Conservation (phyloP, 495 filamentous ascomycete genomes). For the Aspergillus haitiensis region DNA sequence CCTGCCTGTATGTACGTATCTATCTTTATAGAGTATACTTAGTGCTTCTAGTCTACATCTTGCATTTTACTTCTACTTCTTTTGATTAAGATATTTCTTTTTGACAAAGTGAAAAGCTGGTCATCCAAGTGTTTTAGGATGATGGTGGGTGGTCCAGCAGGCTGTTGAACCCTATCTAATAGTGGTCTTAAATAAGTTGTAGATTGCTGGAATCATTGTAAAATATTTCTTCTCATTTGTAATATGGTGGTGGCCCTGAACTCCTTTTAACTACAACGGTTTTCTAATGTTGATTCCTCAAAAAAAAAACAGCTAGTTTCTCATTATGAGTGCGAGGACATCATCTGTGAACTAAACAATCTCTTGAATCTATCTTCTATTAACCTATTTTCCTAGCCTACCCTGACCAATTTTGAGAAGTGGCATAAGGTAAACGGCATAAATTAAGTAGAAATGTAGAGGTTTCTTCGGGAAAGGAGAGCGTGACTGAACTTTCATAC, state of each 20-base stretch:
- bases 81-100: conserved; percentile 13
- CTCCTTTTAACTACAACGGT: conserved; percentile 42
- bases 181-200: conserved; percentile 32
- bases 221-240: conserved; percentile 42
- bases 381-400: too few species aligned
- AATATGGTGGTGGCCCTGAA: conserved; percentile 32
- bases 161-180: conserved; percentile 31
- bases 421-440: too few species aligned
- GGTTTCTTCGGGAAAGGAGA: too few species aligned
- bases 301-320: too few species aligned
- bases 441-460: too few species aligned
- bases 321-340: too few species aligned
- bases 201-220: conserved; percentile 36
- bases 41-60: conserved; percentile 16
- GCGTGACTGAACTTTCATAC: too few species aligned
- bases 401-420: too few species aligned
- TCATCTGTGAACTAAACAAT: too few species aligned
- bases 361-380: too few species aligned
- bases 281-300: conserved; percentile 30
- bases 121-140: neutral
- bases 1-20: conserved; percentile 17
- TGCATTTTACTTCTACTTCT: conserved; percentile 16
- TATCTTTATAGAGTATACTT: conserved; percentile 10
- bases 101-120: neutral
- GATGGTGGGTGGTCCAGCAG: neutral